phyloP scores from a whole-genome alignment of 2,329 filamentous ascomycete genomes.

The Knufia petricola region DNA sequence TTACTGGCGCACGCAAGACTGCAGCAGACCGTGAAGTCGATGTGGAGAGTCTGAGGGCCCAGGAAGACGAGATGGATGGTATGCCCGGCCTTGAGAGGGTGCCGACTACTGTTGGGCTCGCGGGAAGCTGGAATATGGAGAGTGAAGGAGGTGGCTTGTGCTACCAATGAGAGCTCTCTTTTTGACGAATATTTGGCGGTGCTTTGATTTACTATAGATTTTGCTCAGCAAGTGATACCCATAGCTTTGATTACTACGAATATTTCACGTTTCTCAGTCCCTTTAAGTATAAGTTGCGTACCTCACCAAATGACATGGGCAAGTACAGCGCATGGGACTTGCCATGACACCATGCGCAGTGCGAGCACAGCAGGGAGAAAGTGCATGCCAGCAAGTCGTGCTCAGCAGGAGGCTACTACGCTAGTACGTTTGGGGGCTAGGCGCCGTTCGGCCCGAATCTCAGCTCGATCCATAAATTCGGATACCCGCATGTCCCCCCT shows the following conservation, averaged over 20 bases:
- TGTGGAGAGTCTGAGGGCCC: conserved; percentile 17
- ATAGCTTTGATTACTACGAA: neutral
- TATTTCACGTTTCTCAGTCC: neutral
- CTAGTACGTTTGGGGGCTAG: too few relatives aligned
- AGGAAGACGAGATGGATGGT: conserved; percentile 30
- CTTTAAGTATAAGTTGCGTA: too few relatives aligned
- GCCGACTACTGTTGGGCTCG: conserved; percentile 55
- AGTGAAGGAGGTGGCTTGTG: conserved; percentile 60
- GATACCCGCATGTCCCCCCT: too few relatives aligned
- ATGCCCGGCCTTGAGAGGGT: conserved; percentile 34
- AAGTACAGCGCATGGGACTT: too few relatives aligned
- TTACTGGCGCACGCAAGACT: conserved; percentile 42
- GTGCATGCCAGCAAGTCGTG: too few relatives aligned
- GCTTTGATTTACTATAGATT: neutral
- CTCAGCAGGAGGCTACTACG: too few relatives aligned
- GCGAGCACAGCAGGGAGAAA: too few relatives aligned
- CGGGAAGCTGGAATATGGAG: conserved; percentile 81
- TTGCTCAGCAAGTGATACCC: neutral
- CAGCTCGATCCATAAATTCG: too few relatives aligned
- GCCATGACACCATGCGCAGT: too few relatives aligned
- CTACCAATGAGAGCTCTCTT: conserved; percentile 39
- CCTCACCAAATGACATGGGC: too few relatives aligned
- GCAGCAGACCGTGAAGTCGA: conserved; percentile 42
- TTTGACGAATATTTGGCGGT: neutral
- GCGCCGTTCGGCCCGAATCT: too few relatives aligned